phyloP scores from a whole-genome alignment of 2,329 filamentous ascomycete genomes.

The Mycosphaerella arachidis region DNA sequence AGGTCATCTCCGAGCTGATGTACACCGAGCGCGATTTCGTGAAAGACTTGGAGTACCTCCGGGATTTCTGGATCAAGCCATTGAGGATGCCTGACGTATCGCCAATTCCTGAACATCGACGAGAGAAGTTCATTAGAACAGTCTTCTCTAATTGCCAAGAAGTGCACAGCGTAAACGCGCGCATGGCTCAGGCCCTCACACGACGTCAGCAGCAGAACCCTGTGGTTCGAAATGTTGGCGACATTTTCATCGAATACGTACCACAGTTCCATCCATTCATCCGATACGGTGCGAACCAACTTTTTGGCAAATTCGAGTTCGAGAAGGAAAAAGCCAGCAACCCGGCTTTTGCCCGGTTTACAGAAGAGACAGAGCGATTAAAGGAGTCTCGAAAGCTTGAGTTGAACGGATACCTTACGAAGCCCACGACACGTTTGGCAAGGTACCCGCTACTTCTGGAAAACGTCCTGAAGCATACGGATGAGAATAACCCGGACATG shows the following conservation, averaged over 20 bases:
- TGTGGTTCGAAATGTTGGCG: slow-evolving; percentile 83
- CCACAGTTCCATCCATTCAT: slow-evolving; percentile 95
- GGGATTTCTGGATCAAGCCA: slow-evolving; percentile 98
- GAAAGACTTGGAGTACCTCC: slow-evolving; percentile 94
- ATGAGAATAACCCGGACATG: slow-evolving; percentile 83
- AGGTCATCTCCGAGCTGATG: slow-evolving; percentile 96
- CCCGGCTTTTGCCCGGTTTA: slow-evolving; percentile 78
- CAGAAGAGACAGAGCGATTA: slow-evolving; percentile 91
- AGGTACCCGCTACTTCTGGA: slow-evolving; percentile 90
- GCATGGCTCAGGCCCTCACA: slow-evolving; percentile 82
- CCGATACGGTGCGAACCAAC: slow-evolving; percentile 87
- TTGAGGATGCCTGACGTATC: slow-evolving; percentile 72
- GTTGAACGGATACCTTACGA: slow-evolving; percentile 94
- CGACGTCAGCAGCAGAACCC: slow-evolving; percentile 84
- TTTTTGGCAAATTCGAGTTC: slow-evolving; percentile 97
- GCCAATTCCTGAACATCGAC: slow-evolving; percentile 80
- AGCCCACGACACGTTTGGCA: slow-evolving; percentile 90
- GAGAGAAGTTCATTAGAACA: slow-evolving; percentile 85
- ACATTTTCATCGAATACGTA: slow-evolving; percentile 89
- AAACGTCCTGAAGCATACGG: slow-evolving; percentile 85
- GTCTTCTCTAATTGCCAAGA: slow-evolving; percentile 97
- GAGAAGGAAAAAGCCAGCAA: slow-evolving; percentile 92
- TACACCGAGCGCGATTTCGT: slow-evolving; percentile 99
- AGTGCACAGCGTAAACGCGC: slow-evolving; percentile 85
- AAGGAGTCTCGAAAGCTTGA: slow-evolving; percentile 97